Conservation (phyloP, 495 filamentous ascomycete genomes). For the Massariosphaeria phaeospora region DNA sequence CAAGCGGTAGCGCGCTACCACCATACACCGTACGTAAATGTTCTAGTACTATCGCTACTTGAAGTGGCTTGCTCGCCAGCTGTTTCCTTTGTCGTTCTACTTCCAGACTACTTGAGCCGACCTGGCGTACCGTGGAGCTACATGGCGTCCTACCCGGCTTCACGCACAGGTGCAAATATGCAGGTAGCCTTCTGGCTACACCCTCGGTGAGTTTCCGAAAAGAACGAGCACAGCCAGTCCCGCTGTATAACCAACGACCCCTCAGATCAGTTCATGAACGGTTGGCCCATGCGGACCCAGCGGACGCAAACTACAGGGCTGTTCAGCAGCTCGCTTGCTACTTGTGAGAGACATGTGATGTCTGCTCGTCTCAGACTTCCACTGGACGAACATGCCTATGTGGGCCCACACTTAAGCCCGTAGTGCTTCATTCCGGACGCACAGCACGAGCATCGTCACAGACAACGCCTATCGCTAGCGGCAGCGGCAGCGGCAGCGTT, state of each 20-base stretch:
- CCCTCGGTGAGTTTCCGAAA: conserved; percentile 15
- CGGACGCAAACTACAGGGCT: conserved; percentile 9
- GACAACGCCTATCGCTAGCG: conserved; percentile 6
- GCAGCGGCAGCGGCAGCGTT: conserved; percentile 14
- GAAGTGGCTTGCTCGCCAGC: background rate
- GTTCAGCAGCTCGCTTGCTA: background rate
- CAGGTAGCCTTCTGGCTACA: conserved; percentile 21
- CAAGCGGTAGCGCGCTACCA: conserved; percentile 2
- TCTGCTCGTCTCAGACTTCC: conserved; percentile 11
- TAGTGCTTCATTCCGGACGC: background rate
- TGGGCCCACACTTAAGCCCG: conserved; percentile 3
- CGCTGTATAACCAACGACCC: conserved; percentile 24
- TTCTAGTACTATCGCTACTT: no score
- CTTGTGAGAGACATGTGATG: conserved; percentile 24
- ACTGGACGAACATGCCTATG: conserved; percentile 15
- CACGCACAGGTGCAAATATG: conserved; percentile 10
- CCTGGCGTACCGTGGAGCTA: background rate
- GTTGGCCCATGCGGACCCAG: conserved; percentile 22
- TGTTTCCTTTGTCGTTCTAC: background rate
- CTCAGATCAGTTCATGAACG: conserved; percentile 29
- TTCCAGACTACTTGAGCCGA: background rate
- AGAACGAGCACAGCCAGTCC: conserved; percentile 5
- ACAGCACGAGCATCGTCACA: conserved; percentile 29
- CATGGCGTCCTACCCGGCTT: background rate
- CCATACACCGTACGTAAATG: background rate